Conservation (phyloP, 352 stramenopile species). For the Globisporangium nodosum region DNA sequence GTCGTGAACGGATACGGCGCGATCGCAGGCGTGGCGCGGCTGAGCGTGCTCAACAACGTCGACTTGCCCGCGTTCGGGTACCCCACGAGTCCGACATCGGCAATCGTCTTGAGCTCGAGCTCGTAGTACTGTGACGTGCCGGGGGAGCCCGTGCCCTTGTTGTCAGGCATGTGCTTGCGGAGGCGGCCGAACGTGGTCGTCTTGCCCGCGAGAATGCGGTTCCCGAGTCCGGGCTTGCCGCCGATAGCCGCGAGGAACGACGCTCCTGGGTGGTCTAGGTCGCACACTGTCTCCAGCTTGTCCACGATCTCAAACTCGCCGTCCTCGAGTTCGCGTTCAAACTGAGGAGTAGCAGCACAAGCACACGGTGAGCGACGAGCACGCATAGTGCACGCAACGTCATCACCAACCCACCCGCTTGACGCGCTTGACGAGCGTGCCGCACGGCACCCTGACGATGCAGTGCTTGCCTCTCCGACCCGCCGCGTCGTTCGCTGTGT, state of each 20-base stretch:
- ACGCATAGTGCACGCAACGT: too few species aligned
- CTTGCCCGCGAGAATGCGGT: conserved; percentile 80
- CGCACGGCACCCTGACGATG: conserved; percentile 76
- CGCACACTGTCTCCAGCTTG: conserved; percentile 63
- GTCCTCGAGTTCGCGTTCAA: conserved; percentile 64
- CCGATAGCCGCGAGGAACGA: conserved; percentile 71
- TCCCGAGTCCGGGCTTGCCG: conserved; percentile 80
- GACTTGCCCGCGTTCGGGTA: conserved; percentile 99
- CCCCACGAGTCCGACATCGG: conserved; percentile 97
- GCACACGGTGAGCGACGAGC: not conserved
- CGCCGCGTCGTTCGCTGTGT: conserved; percentile 68
- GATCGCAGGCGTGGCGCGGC: conserved; percentile 91
- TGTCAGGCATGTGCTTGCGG: conserved; percentile 82
- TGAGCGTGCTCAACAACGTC: conserved; percentile 92
- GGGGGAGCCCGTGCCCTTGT: conserved; percentile 79
- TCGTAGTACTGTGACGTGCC: conserved; percentile 94
- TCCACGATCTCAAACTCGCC: conserved; percentile 83
- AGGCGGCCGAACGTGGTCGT: conserved; percentile 76
- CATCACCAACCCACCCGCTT: conserved; percentile 40
- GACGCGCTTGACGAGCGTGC: conserved; percentile 85
- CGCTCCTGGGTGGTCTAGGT: conserved; percentile 69
- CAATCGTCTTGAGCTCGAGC: conserved; percentile 98
- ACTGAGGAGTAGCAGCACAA: conserved; percentile 19
- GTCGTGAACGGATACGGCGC: conserved; percentile 98
- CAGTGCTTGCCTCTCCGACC: conserved; percentile 76